Evolutionary conservation across 805 yeast genomes (phyloP).

Genomic region (Candida ficus): DNA sequence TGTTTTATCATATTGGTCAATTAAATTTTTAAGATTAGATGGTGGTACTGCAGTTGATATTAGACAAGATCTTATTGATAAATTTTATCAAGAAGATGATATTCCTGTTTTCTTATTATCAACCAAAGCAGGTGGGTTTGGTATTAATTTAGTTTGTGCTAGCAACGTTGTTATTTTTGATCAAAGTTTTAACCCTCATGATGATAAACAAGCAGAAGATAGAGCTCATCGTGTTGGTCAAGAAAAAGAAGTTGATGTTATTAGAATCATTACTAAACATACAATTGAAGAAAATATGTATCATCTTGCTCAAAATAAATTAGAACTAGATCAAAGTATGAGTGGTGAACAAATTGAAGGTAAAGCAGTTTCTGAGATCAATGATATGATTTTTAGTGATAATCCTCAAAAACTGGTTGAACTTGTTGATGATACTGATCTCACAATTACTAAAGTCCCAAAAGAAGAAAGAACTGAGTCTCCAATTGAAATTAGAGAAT

Average conservation of each 20-base stretch:
- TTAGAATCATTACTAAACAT: constrained; percentile 62
- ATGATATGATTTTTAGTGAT: constrained; percentile 37
- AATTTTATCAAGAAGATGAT: constrained; percentile 72
- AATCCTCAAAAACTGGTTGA: constrained; percentile 31
- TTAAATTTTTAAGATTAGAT: constrained; percentile 79
- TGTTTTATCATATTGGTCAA: constrained; percentile 56
- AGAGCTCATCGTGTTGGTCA: constrained; percentile 98
- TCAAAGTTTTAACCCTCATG: constrained; percentile 96
- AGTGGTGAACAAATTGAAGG: constrained; percentile 27
- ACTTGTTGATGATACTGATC: constrained; percentile 2
- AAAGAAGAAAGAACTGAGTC: too few species aligned
- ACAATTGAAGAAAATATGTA: constrained; percentile 89
- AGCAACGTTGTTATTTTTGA: constrained; percentile 88
- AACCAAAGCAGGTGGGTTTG: constrained; percentile 98
- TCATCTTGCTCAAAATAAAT: constrained; percentile 81
- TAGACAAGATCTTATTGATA: constrained; percentile 88
- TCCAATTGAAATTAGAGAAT: background rate
- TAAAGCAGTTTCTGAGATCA: constrained; percentile 26
- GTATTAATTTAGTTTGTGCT: constrained; percentile 94
- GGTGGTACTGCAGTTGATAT: constrained; percentile 93
- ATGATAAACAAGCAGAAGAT: constrained; percentile 97
- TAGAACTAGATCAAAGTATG: constrained; percentile 63
- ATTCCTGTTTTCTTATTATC: constrained; percentile 86
- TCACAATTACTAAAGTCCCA: background rate
- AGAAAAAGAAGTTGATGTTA: constrained; percentile 73